Percentiles rank a stretch among this genome's conserved stretches.
These are phyloP conservation scores for Ganoderma sinense DNA, from an alignment of 1,284 basidiomycete genomes.

Conservation along the genomic window DNA sequence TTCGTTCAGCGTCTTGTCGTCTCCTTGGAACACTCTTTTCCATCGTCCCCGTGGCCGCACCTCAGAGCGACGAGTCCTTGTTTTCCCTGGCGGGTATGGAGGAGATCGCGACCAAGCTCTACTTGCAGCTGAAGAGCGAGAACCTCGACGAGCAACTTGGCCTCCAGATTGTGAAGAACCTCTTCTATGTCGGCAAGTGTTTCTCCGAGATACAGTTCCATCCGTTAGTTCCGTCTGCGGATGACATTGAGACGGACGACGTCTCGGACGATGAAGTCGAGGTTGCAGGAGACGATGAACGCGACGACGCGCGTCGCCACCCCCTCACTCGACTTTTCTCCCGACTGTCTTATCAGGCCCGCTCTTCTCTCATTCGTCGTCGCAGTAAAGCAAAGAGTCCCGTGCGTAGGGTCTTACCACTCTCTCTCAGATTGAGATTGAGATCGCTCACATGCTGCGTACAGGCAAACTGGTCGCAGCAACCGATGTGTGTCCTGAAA, in stretches of 20 bases:
- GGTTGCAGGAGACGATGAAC: constrained; percentile 43
- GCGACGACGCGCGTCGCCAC: constrained; percentile 51
- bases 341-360: constrained; percentile 89
- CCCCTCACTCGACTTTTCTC: constrained; percentile 94
- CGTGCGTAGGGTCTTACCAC: constrained; percentile 48
- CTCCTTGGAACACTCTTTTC: constrained; percentile 80
- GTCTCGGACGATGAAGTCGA: constrained; percentile 38
- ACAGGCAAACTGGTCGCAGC: constrained; percentile 77
- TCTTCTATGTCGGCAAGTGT: constrained; percentile 91
- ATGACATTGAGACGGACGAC: constrained; percentile 31
- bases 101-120: constrained; percentile 80
- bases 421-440: background rate
- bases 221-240: constrained; percentile 14
- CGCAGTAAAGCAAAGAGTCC: constrained; percentile 56
- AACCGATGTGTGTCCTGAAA: constrained; percentile 83
- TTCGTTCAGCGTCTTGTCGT: constrained; percentile 84
- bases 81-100: constrained; percentile 65
- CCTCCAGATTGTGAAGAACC: constrained; percentile 92
- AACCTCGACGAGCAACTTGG: constrained; percentile 81
- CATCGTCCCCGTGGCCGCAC: constrained; percentile 50
- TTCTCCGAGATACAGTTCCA: constrained; percentile 61
- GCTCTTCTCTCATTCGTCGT: constrained; percentile 75
- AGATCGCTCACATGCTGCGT: background rate
- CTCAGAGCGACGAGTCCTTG: constrained; percentile 49
- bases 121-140: constrained; percentile 84